Conservation (phyloP, 805 yeast genomes). For the Candida germanica region DNA sequence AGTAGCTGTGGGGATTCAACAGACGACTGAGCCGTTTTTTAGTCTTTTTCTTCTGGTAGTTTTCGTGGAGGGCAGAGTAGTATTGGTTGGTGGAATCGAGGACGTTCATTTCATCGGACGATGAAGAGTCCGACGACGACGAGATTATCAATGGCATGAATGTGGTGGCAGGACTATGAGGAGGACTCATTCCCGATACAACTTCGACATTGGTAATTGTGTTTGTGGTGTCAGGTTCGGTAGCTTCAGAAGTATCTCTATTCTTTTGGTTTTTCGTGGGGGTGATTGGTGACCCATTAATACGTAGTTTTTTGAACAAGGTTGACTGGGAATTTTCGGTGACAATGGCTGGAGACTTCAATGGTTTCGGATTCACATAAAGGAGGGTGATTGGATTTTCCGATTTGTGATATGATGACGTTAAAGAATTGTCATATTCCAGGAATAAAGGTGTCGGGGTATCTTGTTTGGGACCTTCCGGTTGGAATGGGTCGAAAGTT, state of each 20-base stretch:
- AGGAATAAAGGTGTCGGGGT: conserved; percentile 9
- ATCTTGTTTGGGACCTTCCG: conserved; percentile 8
- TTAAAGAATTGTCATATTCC: conserved; percentile 11
- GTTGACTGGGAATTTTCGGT: conserved; percentile 32
- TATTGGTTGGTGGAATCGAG: conserved; percentile 11
- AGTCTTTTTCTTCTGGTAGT: conserved; percentile 15
- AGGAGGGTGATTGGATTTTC: conserved; percentile 17
- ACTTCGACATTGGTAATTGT: too few species aligned
- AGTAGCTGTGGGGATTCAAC: neutral
- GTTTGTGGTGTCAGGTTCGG: conserved; percentile 5
- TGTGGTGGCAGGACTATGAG: neutral
- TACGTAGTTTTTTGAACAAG: conserved; percentile 42
- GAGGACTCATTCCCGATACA: neutral
- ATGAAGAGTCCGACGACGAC: conserved; percentile 9
- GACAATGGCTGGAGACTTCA: conserved; percentile 38
- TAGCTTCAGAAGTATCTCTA: neutral
- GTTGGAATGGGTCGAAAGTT: conserved; percentile 10
- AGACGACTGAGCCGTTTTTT: conserved; percentile 3
- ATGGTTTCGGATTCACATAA: conserved; percentile 7
- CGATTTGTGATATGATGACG: conserved; percentile 14
- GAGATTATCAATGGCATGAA: conserved; percentile 5
- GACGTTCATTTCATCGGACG: conserved; percentile 1
- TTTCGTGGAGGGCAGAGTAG: conserved; percentile 16
- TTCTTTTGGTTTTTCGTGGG: conserved; percentile 17
- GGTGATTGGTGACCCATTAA: conserved; percentile 35